Evolutionary conservation across 352 stramenopile species (phyloP).

Genomic region (Phytophthora pini): DNA sequence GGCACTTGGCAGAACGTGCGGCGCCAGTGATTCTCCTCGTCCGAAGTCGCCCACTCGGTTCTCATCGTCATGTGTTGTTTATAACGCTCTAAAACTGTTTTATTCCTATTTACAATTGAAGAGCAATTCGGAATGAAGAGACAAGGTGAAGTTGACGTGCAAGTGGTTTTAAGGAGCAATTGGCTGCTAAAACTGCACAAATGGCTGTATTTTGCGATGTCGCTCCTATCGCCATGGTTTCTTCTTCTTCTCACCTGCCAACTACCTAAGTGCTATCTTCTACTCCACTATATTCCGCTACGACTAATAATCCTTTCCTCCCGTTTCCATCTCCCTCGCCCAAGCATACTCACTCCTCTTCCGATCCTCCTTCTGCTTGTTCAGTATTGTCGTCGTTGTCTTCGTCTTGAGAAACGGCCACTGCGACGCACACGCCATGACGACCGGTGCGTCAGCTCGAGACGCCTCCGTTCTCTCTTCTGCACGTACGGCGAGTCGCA

Average conservation of each 20-base stretch:
- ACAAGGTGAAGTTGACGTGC: constrained; percentile 27
- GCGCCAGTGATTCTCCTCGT: constrained; percentile 87
- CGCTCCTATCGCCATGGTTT: constrained; percentile 1
- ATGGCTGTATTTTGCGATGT: constrained; percentile 27
- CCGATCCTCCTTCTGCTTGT: constrained; percentile 30
- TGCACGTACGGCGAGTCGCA: constrained; percentile 12
- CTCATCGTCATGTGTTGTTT: constrained; percentile 10
- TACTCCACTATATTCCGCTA: constrained; percentile 46
- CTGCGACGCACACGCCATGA: constrained; percentile 18
- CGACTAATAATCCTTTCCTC: constrained; percentile 36
- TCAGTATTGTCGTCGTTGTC: constrained; percentile 15
- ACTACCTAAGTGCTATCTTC: constrained; percentile 45
- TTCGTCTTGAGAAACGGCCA: constrained; percentile 23
- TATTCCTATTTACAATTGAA: too few species aligned
- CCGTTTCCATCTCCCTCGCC: constrained; percentile 12
- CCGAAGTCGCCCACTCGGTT: constrained; percentile 39
- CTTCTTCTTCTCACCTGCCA: constrained; percentile 27
- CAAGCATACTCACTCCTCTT: constrained; percentile 23
- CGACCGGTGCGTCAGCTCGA: constrained; percentile 11
- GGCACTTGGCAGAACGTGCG: constrained; percentile 90
- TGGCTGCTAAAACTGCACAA: constrained; percentile 2
- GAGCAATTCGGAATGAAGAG: background rate
- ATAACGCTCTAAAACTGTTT: too few species aligned
- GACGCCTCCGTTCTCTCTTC: constrained; percentile 13
- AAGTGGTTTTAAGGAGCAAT: constrained; percentile 9